Evolutionary conservation across 73 alveolate species (phyloP).

Genomic region (Symbiodinium pilosum): DNA sequence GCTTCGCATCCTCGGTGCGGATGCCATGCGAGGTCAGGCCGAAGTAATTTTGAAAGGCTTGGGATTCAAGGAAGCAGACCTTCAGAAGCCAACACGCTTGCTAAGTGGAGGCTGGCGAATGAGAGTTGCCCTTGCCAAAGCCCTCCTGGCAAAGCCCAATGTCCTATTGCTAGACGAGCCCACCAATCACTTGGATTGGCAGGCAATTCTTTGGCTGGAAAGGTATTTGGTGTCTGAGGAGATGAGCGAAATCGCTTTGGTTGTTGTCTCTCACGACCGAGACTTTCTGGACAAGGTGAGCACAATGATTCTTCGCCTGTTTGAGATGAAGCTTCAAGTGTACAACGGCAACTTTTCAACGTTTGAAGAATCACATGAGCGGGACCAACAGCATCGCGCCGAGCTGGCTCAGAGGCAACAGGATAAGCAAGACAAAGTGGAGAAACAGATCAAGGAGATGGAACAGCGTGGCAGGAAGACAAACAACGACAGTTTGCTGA

Average conservation of each 20-base stretch:
- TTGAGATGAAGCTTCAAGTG: constrained; percentile 86
- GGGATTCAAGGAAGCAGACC: constrained; percentile 89
- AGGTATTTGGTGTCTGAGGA: constrained; percentile 44
- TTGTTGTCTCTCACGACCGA: constrained; percentile 92
- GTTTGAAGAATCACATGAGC: constrained; percentile 66
- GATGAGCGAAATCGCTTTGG: constrained; percentile 74
- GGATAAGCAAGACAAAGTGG: constrained; percentile 43
- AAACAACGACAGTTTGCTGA: constrained; percentile 72
- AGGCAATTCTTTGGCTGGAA: constrained; percentile 96
- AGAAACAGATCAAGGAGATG: constrained; percentile 3
- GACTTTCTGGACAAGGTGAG: constrained; percentile 89
- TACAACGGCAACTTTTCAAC: constrained; percentile 78
- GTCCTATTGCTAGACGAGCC: constrained; percentile 99
- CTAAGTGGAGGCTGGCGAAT: constrained; percentile 96
- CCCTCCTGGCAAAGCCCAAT: constrained; percentile 98
- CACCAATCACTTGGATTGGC: constrained; percentile 99
- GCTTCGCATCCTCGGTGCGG: constrained; percentile 49
- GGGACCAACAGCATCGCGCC: constrained; percentile 91
- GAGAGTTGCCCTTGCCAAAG: constrained; percentile 99
- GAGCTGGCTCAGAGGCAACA: constrained; percentile 81
- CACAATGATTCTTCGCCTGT: constrained; percentile 71
- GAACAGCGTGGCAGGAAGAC: constrained; percentile 81
- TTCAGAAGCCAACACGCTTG: constrained; percentile 81
- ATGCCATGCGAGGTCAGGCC: constrained; percentile 46
- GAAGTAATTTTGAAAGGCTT: constrained; percentile 50